These are phyloP conservation scores for Fusarium zealandicum DNA, from an alignment of 2,329 filamentous ascomycete genomes.

Conservation along the genomic window DNA sequence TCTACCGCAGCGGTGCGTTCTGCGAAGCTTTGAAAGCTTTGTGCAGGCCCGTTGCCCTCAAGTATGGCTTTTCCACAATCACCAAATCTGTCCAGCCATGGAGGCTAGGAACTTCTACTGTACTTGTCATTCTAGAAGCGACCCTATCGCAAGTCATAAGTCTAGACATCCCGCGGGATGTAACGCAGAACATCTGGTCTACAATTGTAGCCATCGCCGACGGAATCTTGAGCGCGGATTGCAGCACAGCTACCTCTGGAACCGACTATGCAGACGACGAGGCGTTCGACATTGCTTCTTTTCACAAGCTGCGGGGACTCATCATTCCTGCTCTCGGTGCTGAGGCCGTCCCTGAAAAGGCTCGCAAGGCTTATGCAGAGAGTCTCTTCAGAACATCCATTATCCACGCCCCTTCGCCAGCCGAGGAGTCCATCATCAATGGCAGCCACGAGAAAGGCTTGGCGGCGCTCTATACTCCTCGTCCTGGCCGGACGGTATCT, in stretches of 20 bases:
- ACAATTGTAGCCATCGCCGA: slow-evolving; percentile 69
- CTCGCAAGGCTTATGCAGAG: slow-evolving; percentile 73
- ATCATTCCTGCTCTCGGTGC: slow-evolving; percentile 78
- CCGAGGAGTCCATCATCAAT: slow-evolving; percentile 63
- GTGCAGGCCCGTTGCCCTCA: slow-evolving; percentile 73
- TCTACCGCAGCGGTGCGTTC: slow-evolving; percentile 75
- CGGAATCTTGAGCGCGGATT: slow-evolving; percentile 74
- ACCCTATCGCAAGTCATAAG: slow-evolving; percentile 67
- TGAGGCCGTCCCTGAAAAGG: slow-evolving; percentile 67
- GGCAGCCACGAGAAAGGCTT: slow-evolving; percentile 61
- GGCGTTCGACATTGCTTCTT: slow-evolving; percentile 79
- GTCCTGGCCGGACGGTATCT: slow-evolving; percentile 76
- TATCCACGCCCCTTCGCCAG: slow-evolving; percentile 69
- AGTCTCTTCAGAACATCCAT: slow-evolving; percentile 84
- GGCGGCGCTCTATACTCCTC: slow-evolving; percentile 64
- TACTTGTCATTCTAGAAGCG: slow-evolving; percentile 71
- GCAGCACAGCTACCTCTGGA: slow-evolving; percentile 53
- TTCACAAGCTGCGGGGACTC: slow-evolving; percentile 71
- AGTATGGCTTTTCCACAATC: slow-evolving; percentile 78
- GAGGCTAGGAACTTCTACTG: slow-evolving; percentile 78
- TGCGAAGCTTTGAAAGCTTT: slow-evolving; percentile 71
- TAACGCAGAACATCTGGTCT: slow-evolving; percentile 71
- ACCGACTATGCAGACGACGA: slow-evolving; percentile 72
- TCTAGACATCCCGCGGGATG: slow-evolving; percentile 53
- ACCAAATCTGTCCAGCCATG: slow-evolving; percentile 78